Evolutionary conservation across 805 yeast species (phyloP).

Genomic region (Saccharomycopsis guyanensis): DNA sequence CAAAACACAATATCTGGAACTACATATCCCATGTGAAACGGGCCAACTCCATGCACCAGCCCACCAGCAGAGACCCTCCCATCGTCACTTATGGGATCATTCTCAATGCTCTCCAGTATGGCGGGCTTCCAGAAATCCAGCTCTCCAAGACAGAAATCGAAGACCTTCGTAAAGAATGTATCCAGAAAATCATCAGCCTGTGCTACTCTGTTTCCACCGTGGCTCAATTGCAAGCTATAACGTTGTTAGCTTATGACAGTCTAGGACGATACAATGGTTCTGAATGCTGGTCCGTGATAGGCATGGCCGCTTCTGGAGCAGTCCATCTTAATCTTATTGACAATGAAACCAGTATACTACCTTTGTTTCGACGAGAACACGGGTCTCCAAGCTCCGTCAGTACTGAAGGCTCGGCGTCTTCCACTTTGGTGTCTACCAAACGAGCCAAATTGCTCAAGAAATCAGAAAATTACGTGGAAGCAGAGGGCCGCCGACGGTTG

Average conservation of each 20-base stretch:
- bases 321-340: slow-evolving; percentile 1
- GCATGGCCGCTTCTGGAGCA: slow-evolving; percentile 4
- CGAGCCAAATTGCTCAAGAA: background rate
- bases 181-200: background rate
- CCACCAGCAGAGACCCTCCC: background rate
- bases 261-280: background rate
- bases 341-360: background rate
- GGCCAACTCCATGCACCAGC: no score
- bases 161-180: background rate
- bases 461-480: background rate
- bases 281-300: slow-evolving; percentile 1
- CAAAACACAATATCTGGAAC: background rate
- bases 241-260: background rate
- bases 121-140: background rate
- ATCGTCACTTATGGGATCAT: background rate
- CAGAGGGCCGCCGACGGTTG: background rate
- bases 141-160: background rate
- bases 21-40: background rate
- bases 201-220: background rate
- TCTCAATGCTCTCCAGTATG: background rate
- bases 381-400: background rate
- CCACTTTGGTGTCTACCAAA: background rate
- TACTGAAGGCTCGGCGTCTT: background rate
- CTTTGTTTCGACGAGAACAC: background rate
- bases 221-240: background rate